Conservation (phyloP, 148 eudicot genomes). For the Suaeda aralocaspica region DNA sequence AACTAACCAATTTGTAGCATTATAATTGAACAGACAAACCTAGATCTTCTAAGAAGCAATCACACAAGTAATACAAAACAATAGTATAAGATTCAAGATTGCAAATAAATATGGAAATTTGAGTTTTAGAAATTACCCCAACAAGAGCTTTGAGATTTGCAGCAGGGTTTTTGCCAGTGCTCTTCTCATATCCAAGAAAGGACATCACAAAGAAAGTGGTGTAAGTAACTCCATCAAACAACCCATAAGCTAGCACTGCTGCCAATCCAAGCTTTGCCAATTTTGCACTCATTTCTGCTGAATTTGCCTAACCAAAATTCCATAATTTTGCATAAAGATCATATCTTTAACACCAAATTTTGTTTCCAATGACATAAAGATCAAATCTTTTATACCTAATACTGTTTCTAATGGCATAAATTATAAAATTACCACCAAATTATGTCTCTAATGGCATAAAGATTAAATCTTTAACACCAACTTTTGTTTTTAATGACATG, state of each 20-base stretch:
- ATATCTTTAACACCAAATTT: constrained; percentile 14
- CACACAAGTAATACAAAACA: too few relatives aligned
- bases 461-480: too few relatives aligned
- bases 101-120: not conserved
- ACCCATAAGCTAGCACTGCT: constrained; percentile 48
- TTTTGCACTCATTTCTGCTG: constrained; percentile 50
- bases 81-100: too few relatives aligned
- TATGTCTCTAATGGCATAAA: not conserved
- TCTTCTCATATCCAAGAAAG: constrained; percentile 58
- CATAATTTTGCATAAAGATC: constrained; percentile 13
- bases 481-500: not conserved
- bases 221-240: constrained; percentile 53
- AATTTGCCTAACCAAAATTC: constrained; percentile 35
- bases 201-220: constrained; percentile 56
- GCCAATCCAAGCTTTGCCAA: constrained; percentile 51
- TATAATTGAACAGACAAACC: too few relatives aligned
- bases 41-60: too few relatives aligned
- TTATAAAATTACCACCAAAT: constrained; percentile 9
- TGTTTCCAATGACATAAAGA: not conserved
- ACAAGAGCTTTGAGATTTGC: constrained; percentile 50
- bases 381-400: too few relatives aligned
- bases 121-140: constrained; percentile 34
- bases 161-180: constrained; percentile 63
- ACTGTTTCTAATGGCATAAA: too few relatives aligned
- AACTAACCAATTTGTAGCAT: too few relatives aligned